Base-by-base conservation (phyloP, 2,329 filamentous ascomycete species). In the Cladosporium velox region DNA sequence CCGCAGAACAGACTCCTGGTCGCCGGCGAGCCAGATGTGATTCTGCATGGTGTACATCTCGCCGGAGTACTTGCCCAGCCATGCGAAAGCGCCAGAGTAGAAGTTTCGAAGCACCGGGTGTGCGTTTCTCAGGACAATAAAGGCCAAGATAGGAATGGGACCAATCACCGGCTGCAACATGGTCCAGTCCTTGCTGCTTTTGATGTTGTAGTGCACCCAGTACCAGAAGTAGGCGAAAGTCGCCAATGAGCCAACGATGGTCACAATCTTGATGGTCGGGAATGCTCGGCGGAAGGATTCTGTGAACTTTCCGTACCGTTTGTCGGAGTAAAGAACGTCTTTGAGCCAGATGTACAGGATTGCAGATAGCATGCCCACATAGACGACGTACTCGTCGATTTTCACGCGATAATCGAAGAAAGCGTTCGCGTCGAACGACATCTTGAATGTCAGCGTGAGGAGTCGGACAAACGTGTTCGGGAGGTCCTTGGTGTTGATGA, bases 31-130 rank as follows among this genome's bases (percentile, higher is more conserved):
- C 82, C 85, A 87, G 63, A 88, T 79, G 72, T 90, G 88, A 72
- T 84, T 84, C 69, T 88, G 86, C 44, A 90, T 77, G 6, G 87
- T 79, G 68, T 86, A 88, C 0, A 85, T 83, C 74, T 89, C 87
- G 1, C 88, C 80, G 0, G 86, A 86, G 66, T 82, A 83, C 6
- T 79, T 78, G 1, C 88, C 87, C 2, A 90, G 74, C 77, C 81
- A 85, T 0, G 84, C 82, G 32, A 86, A 86, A 1, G 81, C 68
- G 1, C 69, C 71, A 15, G 83, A 82, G 70, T 85, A 78, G 51
- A 78, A 75, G 8, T 78, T 80, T 7, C 83, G 77, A 11, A 85
- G 74, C 0, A 70, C 58, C 0, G 71, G 69, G 63, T 79, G 77
- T 4, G 77, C 77, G 69, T 87, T 88, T 35, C 87, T 82, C 2